A percentile compares a stretch with the other conserved stretches of the same genome.
Evolutionary conservation across 2,329 filamentous ascomycete species (phyloP).

Genomic region (Cordyceps farinosa): DNA sequence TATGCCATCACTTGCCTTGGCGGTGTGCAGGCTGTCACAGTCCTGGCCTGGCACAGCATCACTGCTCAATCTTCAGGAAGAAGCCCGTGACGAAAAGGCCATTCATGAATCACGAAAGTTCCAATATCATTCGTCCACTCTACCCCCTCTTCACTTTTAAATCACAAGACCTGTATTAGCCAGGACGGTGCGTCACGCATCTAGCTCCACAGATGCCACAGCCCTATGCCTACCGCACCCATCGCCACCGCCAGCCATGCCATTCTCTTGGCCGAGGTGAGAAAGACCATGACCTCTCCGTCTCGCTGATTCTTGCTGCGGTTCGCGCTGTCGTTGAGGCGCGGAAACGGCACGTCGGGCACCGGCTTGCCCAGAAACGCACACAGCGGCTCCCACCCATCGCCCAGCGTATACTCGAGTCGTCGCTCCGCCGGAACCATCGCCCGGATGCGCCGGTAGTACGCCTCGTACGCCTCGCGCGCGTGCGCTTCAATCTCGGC

Average conservation of each 20-base stretch:
- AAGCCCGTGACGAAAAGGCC: too few species aligned
- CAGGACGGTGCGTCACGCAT: too few species aligned
- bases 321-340: conserved; percentile 24
- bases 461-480: conserved; percentile 24
- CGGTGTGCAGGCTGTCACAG: too few species aligned
- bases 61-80: too few species aligned
- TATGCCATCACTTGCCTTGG: too few species aligned
- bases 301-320: not conserved
- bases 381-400: conserved; percentile 35
- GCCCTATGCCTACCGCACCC: not conserved
- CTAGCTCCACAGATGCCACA: not conserved
- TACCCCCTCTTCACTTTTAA: too few species aligned
- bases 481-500: conserved; percentile 14
- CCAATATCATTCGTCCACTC: too few species aligned
- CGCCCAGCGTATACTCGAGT: conserved; percentile 28
- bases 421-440: conserved; percentile 24
- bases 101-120: too few species aligned
- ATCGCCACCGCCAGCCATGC: not conserved
- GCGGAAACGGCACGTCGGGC: conserved; percentile 29
- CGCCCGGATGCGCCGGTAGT: conserved; percentile 27
- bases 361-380: conserved; percentile 31
- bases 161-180: too few species aligned
- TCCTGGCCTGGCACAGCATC: too few species aligned
- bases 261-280: not conserved
- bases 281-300: not conserved